phyloP scores from a whole-genome alignment of 768 basidiomycete species.

The Pleurotus tuber-regium region DNA sequence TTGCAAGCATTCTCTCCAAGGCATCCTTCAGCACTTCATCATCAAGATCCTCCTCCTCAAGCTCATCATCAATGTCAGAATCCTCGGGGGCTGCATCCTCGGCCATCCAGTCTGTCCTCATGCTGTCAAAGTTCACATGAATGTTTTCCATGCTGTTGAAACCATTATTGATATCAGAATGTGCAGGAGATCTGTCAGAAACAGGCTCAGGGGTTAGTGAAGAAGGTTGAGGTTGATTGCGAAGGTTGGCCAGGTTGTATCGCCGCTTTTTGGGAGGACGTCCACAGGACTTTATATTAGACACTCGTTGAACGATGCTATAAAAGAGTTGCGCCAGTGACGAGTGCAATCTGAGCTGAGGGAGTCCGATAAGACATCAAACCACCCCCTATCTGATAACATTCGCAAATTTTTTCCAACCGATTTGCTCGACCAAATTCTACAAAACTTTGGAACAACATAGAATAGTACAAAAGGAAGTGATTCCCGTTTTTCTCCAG shows the following conservation, averaged over 20 bases:
- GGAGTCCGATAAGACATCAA: neutral
- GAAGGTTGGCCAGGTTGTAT: neutral
- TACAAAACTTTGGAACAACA: neutral
- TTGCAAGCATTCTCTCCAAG: neutral
- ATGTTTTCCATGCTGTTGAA: neutral
- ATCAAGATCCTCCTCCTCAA: neutral
- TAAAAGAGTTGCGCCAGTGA: neutral
- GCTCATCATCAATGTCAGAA: slow-evolving; percentile 2
- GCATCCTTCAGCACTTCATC: neutral
- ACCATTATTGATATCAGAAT: neutral
- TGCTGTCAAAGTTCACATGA: neutral
- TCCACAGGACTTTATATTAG: neutral
- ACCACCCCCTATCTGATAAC: neutral
- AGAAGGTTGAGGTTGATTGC: neutral
- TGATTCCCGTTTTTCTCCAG: slow-evolving; percentile 5
- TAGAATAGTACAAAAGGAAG: neutral
- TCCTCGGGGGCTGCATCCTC: neutral
- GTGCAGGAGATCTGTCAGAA: neutral
- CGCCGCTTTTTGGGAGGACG: neutral
- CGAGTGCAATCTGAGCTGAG: neutral
- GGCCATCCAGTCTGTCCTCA: neutral
- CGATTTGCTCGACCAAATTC: neutral
- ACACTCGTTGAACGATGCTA: neutral
- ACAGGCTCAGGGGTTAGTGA: no score
- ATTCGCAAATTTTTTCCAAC: neutral